Base-by-base conservation (phyloP, 2,329 filamentous ascomycete species). In the Botryotinia narcissicola region DNA sequence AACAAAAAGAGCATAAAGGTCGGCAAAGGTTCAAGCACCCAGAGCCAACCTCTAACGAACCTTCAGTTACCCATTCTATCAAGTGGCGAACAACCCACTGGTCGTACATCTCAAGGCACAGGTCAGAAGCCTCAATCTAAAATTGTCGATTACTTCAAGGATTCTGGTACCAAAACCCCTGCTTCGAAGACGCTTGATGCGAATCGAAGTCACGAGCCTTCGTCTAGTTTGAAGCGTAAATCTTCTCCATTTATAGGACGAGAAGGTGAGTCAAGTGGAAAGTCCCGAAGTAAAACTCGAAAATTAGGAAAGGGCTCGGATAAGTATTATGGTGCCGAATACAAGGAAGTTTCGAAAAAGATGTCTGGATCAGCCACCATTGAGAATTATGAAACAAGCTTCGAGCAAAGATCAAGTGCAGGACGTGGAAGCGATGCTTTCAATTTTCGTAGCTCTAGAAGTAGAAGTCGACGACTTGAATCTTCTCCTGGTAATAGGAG, bases 381-480 rank as follows among this genome's bases (percentile, higher is more conserved):
- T 8, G 40, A 69, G 14, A 35, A 44, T 3, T 12, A 37, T 69
- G 37, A 37, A 22, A 9, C 35, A 32, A 54, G 64, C 64, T 57
- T 42, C 35, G 48, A 57, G 40, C 25, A 10, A 29, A 68, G 14
- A 10, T 14, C 37, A 44, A 59, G 35, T 9, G 37, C 35, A 59
- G 48, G 37, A 29, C 25, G n/a, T 32, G 66, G 48, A 25, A 69
- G 51, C 29, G n/a, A 69, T 44, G 51, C 18, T 32, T 57, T 69
- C n/a, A 69, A 69, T 25, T 37, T 69, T 10, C 66, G 66, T 40
- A 40, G 44, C 18, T 64, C 57, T 42, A 51, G 57, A 51, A 62
- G 69, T 44, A 64, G 69, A 66, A 66, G 69, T 66, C 59, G 44
- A 40, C 20, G 32, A 29, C 32, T 66, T 37, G 69, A 32, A 64